These are phyloP conservation scores for Penicillium fuscoglaucum DNA, from an alignment of 2,329 filamentous ascomycete genomes.

Conservation along the genomic window DNA sequence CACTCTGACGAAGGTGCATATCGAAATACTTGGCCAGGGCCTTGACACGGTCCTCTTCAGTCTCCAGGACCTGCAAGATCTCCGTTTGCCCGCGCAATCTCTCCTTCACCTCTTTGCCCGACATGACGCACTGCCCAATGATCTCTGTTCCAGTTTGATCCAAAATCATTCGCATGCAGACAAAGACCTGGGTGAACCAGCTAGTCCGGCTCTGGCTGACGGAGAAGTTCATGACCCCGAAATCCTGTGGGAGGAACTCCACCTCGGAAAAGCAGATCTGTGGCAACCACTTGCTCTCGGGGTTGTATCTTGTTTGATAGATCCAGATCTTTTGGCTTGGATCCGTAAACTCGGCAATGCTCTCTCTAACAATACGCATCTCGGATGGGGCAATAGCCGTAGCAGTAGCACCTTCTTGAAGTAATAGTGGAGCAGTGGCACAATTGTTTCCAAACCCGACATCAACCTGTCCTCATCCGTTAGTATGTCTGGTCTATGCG, in stretches of 20 bases:
- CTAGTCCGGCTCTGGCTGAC: conserved; percentile 53
- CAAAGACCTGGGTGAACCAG: conserved; percentile 56
- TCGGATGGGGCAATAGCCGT: conserved; percentile 56
- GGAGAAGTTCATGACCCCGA: conserved; percentile 59
- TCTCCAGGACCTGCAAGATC: conserved; percentile 49
- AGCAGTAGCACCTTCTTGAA: conserved; percentile 45
- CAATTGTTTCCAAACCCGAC: conserved; percentile 66
- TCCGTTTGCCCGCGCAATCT: conserved; percentile 54
- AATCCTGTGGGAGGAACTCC: conserved; percentile 64
- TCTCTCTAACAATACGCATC: conserved; percentile 55
- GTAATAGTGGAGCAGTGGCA: conserved; percentile 57
- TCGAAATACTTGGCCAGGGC: conserved; percentile 55
- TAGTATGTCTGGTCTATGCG: neutral
- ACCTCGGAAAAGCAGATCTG: conserved; percentile 66
- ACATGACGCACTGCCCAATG: conserved; percentile 56
- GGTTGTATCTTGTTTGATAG: conserved; percentile 58
- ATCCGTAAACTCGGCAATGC: conserved; percentile 48
- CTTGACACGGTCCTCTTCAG: conserved; percentile 56
- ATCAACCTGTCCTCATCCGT: conserved; percentile 48
- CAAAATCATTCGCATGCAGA: conserved; percentile 58
- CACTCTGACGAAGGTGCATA: conserved; percentile 53
- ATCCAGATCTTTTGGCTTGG: conserved; percentile 58
- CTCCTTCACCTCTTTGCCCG: conserved; percentile 55
- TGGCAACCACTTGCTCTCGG: conserved; percentile 55
- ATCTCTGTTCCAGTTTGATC: conserved; percentile 49